Evolutionary conservation across 2,329 filamentous ascomycete species (phyloP).

Genomic region (Stromatinia cepivora): DNA sequence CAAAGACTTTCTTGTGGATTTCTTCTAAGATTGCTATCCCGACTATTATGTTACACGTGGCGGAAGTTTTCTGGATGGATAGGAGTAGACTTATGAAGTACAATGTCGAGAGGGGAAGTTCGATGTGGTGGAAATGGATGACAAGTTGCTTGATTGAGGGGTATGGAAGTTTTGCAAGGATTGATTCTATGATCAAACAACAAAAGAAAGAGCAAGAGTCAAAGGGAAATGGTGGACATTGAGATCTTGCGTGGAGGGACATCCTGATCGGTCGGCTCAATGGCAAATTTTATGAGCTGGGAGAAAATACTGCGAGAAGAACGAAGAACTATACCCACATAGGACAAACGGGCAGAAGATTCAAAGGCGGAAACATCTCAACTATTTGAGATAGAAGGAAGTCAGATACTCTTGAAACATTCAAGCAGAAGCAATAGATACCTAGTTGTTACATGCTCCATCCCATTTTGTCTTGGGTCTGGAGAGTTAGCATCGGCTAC

Average conservation of each 20-base stretch:
- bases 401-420: not conserved
- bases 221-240: slow-evolving; percentile 14
- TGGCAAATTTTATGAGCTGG: not conserved
- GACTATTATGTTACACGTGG: slow-evolving; percentile 63
- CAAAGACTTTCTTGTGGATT: slow-evolving; percentile 57
- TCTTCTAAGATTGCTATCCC: slow-evolving; percentile 58
- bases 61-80: slow-evolving; percentile 61
- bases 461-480: not conserved
- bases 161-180: slow-evolving; percentile 49
- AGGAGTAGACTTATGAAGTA: slow-evolving; percentile 49
- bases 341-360: not conserved
- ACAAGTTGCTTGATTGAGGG: slow-evolving; percentile 56
- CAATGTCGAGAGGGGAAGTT: slow-evolving; percentile 47
- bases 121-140: slow-evolving; percentile 58
- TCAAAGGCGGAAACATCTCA: not conserved
- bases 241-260: not conserved
- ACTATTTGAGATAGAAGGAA: not conserved
- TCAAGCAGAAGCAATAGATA: not conserved
- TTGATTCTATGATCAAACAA: slow-evolving; percentile 51
- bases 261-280: not conserved
- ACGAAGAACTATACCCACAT: not conserved
- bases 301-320: not conserved
- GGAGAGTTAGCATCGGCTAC: not conserved
- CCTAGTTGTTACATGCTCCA: not conserved
- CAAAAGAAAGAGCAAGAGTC: slow-evolving; percentile 46